Evolutionary conservation across 371 early-diverging fungal species (phyloP), one percentile per base, ranked within the genome.

Genomic region (Syncephalis fuscata): DNA sequence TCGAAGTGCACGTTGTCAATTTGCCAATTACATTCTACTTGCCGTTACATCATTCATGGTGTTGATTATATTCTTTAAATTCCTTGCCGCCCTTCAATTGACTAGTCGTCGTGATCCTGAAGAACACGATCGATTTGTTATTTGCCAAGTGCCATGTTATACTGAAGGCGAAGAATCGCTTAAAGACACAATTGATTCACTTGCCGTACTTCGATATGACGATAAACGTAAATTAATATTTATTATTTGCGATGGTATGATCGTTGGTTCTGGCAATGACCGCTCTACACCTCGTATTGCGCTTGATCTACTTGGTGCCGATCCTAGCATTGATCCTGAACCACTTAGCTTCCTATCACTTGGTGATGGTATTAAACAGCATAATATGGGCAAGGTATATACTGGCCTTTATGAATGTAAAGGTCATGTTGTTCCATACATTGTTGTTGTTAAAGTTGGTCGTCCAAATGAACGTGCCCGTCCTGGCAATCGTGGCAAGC

Each of bases 401-500:
- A 83, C 95, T 19, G 99, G 99, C 15, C 68, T 92, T 27, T 99
- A 98, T 65, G 85, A 88, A 58, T 74, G 77, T 49, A 78, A 72
- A 52, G 94, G 87, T 9, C 89, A 86, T 45, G 76, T 82, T 37
- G 85, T 94, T 3, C 95, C 97, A 0, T 96, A 88, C 54, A 67
- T 99, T 49, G 90, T 97, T 0, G 73, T 99, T 3, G 90, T 83
- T 64, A 99, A 99, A 73, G 79, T 79, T 40, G 98, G 98, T 46
- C 76, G 73, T 25, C 78, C 82, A 0, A 71, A 71, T 19, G 87
- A 88, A 60, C 71, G 76, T 48, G 69, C 71, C 46, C 85, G 82
- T 59, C 80, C 91, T 9, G 97, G 95, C n/a, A 99, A 99, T 63
- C 73, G 99, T 40, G 99, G 99, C 56, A 99, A 99, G 73, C 86